phyloP scores from a whole-genome alignment of 2,329 filamentous ascomycete genomes.

The Phialophora expanda region DNA sequence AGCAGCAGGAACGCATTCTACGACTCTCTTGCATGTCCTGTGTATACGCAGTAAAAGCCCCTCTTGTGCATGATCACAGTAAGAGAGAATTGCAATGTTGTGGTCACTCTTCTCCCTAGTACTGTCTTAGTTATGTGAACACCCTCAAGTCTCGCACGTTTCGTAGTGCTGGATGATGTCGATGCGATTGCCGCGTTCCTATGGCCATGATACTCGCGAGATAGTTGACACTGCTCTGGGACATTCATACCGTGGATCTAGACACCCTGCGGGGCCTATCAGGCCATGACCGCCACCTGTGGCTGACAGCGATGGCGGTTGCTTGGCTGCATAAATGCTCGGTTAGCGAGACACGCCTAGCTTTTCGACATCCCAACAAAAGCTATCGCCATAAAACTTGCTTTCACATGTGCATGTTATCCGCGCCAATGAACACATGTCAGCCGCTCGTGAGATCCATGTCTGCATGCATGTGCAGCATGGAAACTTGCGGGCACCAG shows the following conservation, averaged over 20 bases:
- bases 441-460: slow-evolving; percentile 4
- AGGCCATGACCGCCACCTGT: background rate
- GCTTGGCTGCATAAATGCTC: background rate
- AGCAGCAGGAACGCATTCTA: no score
- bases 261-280: background rate
- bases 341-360: slow-evolving; percentile 2
- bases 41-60: background rate
- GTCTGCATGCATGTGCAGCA: slow-evolving; percentile 7
- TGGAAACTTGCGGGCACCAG: slow-evolving; percentile 20
- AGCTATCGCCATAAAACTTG: background rate
- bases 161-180: background rate
- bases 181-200: no score
- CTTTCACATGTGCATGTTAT: slow-evolving; percentile 16
- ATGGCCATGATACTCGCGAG: background rate
- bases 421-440: slow-evolving; percentile 21
- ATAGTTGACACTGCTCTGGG: no score
- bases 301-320: background rate
- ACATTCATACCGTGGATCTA: background rate
- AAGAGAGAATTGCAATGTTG: background rate
- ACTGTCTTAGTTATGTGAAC: background rate
- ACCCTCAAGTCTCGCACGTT: background rate
- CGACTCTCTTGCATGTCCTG: no score
- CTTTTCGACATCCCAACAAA: slow-evolving; percentile 17
- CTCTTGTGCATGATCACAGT: background rate
- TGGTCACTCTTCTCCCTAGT: background rate